Percentiles rank a stretch among this genome's conserved stretches.
Conservation (phyloP, 306 rosid species). For the Biancaea sappan region DNA sequence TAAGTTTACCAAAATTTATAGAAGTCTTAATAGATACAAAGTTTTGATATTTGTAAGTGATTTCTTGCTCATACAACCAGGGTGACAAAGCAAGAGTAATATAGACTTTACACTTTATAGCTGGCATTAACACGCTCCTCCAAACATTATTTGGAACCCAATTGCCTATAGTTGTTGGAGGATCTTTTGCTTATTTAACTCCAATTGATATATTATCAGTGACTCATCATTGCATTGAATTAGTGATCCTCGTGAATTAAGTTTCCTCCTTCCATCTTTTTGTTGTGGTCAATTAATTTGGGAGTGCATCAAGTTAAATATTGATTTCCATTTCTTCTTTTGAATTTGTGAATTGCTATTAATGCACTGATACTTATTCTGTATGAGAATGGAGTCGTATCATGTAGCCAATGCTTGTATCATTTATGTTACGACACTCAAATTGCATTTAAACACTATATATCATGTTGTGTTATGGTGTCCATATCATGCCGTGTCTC, state of each 20-base stretch:
- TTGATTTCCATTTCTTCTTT: constrained; percentile 9
- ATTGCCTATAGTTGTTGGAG: constrained; percentile 94
- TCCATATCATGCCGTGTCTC: too few relatives aligned
- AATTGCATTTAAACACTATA: too few relatives aligned
- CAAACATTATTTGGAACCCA: constrained; percentile 98
- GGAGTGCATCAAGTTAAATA: not conserved
- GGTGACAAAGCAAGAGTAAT: constrained; percentile 94
- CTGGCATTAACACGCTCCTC: constrained; percentile 92
- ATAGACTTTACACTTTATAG: constrained; percentile 88
- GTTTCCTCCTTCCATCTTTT: constrained; percentile 36
- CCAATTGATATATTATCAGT: constrained; percentile 78
- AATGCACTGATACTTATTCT: not conserved
- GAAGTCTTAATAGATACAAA: not conserved
- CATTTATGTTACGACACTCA: too few relatives aligned
- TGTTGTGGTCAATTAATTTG: not conserved
- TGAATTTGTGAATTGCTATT: not conserved
- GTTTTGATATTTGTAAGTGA: not conserved
- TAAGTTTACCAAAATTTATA: not conserved
- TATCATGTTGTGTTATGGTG: too few relatives aligned
- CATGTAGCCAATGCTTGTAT: too few relatives aligned
- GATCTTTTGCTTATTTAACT: constrained; percentile 76
- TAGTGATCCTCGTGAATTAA: constrained; percentile 73
- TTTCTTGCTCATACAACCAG: constrained; percentile 48
- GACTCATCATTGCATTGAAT: constrained; percentile 76
- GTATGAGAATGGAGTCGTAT: too few relatives aligned